Evolutionary conservation across 768 basidiomycete species (phyloP).

Genomic region (Butyriboletus loyo): DNA sequence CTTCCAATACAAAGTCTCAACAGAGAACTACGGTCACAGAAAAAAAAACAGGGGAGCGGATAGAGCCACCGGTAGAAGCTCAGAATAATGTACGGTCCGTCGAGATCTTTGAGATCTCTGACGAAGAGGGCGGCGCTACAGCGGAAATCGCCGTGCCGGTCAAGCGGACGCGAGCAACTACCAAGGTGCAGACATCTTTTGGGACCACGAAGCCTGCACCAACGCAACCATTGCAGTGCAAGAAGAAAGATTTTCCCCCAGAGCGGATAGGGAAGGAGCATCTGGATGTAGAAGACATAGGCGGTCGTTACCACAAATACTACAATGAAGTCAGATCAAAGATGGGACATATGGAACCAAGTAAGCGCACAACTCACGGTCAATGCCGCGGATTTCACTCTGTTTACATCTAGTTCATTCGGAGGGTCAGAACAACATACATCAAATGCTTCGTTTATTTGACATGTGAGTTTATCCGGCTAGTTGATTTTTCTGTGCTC

Average conservation of each 20-base stretch:
- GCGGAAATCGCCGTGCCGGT: constrained; percentile 10
- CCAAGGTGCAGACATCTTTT: constrained; percentile 11
- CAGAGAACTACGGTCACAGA: constrained; percentile 2
- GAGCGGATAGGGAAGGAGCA: constrained; percentile 17
- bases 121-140: constrained; percentile 12
- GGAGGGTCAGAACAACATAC: constrained; percentile 56
- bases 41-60: constrained; percentile 9
- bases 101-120: constrained; percentile 15
- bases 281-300: constrained; percentile 46
- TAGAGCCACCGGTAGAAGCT: not conserved
- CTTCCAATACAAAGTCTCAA: constrained; percentile 17
- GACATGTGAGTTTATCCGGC: constrained; percentile 53
- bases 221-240: constrained; percentile 1
- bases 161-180: constrained; percentile 27
- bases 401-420: constrained; percentile 53
- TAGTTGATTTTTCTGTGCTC: not conserved
- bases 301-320: constrained; percentile 50
- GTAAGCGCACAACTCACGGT: constrained; percentile 40
- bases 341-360: constrained; percentile 55
- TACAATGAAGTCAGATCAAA: constrained; percentile 45
- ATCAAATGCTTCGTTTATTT: constrained; percentile 72
- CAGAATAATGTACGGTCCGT: not conserved
- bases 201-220: not conserved
- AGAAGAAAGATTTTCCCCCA: constrained; percentile 1
- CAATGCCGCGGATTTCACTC: constrained; percentile 2